A percentile compares a stretch with the other conserved stretches of the same genome.
Evolutionary conservation across 2,329 filamentous ascomycete genomes (phyloP).

Genomic region (Cadophora sp.): DNA sequence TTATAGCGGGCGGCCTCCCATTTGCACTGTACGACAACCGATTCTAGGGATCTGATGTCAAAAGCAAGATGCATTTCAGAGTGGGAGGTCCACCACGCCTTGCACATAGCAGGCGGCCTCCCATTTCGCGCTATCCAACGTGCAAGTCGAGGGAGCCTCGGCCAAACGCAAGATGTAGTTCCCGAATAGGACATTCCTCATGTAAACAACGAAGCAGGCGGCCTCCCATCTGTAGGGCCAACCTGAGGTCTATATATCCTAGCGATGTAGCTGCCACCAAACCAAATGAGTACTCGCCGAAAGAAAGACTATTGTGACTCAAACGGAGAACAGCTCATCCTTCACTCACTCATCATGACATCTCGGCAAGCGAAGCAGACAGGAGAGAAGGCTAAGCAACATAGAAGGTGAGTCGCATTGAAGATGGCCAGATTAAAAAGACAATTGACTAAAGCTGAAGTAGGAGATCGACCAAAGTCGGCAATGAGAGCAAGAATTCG

Average conservation of each 20-base stretch:
- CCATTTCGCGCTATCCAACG: not conserved
- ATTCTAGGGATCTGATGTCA: not conserved
- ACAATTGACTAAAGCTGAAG: not conserved
- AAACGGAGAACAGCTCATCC: not conserved
- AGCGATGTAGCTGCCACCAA: not conserved
- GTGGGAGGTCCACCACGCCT: not conserved
- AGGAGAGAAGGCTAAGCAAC: not conserved
- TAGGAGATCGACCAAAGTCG: not conserved
- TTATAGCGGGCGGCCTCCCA: not conserved
- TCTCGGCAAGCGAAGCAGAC: not conserved
- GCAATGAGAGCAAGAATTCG: not conserved
- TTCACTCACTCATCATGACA: not conserved
- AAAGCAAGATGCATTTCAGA: not conserved
- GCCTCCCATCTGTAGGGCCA: not conserved
- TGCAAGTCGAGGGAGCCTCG: not conserved
- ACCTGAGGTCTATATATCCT: slow-evolving; percentile 4
- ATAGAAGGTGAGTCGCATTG: not conserved
- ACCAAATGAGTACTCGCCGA: slow-evolving; percentile 10
- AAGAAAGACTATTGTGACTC: not conserved
- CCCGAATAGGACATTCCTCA: not conserved
- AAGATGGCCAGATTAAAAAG: not conserved
- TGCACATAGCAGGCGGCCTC: not conserved
- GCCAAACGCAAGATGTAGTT: not conserved
- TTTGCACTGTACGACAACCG: too few relatives aligned
- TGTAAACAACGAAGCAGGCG: not conserved